Conservation (phyloP, 345 rosid species). For the Acer campestre region DNA sequence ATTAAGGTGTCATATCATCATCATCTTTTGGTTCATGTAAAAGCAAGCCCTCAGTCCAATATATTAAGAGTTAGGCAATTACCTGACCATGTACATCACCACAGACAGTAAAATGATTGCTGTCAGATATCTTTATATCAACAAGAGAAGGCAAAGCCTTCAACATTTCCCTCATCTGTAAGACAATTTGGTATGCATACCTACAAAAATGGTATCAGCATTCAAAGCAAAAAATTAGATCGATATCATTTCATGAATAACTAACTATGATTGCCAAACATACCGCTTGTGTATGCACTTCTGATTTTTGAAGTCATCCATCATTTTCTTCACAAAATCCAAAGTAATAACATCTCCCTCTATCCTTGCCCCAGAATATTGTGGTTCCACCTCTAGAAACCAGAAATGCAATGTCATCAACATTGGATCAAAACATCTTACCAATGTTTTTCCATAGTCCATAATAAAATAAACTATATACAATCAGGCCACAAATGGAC, state of each 20-base stretch:
- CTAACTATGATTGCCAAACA: conserved; percentile 14
- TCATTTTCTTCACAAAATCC: conserved; percentile 93
- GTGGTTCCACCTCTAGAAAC: conserved; percentile 93
- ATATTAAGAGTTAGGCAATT: conserved; percentile 24
- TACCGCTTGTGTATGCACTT: conserved; percentile 90
- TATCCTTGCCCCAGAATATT: conserved; percentile 88
- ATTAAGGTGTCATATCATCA: neutral
- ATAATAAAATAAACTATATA: neutral
- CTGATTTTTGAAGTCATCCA: conserved; percentile 90
- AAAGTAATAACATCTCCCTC: conserved; percentile 84
- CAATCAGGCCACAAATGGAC: neutral
- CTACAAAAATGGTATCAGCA: conserved; percentile 41
- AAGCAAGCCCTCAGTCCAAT: neutral
- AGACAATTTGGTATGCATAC: conserved; percentile 89
- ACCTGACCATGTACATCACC: conserved; percentile 99
- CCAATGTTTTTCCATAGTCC: neutral
- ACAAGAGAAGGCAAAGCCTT: conserved; percentile 77
- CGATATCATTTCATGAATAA: conserved; percentile 11
- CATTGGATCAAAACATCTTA: conserved; percentile 5
- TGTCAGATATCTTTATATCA: conserved; percentile 72
- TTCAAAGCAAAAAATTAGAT: conserved; percentile 21
- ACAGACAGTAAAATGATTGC: conserved; percentile 82
- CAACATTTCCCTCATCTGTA: conserved; percentile 83
- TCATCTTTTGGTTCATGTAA: neutral
- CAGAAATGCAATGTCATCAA: conserved; percentile 27